These are phyloP conservation scores for Cinnamomum micranthum DNA, from an alignment of 164 flowering plant genomes.

Conservation along the genomic window DNA sequence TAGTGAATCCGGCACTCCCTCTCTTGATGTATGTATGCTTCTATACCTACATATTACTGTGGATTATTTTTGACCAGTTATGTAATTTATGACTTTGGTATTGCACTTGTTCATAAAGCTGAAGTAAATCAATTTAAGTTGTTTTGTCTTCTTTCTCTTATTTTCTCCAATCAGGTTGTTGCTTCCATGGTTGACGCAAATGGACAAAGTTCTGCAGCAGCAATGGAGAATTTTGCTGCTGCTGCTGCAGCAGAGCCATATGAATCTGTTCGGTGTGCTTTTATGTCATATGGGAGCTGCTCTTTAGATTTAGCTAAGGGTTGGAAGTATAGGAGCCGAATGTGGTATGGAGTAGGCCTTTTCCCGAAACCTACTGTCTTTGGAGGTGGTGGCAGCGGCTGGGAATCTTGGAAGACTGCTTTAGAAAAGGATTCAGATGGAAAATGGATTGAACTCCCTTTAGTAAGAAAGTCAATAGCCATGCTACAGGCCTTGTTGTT, in stretches of 20 bases:
- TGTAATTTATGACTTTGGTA: background rate
- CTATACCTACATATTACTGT: slow-evolving; percentile 2
- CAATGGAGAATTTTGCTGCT: slow-evolving; percentile 93
- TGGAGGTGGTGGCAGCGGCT: slow-evolving; percentile 98
- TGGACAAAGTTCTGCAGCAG: slow-evolving; percentile 83
- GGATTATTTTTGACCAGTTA: background rate
- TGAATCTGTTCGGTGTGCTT: slow-evolving; percentile 95
- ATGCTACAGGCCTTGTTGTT: slow-evolving; percentile 94
- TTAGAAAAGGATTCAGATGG: slow-evolving; percentile 85
- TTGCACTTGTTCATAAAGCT: background rate
- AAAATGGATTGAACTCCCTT: slow-evolving; percentile 91
- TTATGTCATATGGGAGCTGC: slow-evolving; percentile 96
- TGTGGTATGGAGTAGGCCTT: slow-evolving; percentile 94
- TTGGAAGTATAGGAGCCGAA: slow-evolving; percentile 91
- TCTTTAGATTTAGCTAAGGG: slow-evolving; percentile 77
- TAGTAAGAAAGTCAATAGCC: slow-evolving; percentile 80
- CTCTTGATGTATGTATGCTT: slow-evolving; percentile 76
- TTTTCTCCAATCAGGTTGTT: slow-evolving; percentile 53
- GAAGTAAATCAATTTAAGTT: background rate
- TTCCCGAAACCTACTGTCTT: slow-evolving; percentile 47
- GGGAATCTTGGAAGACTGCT: slow-evolving; percentile 81
- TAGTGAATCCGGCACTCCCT: slow-evolving; percentile 57
- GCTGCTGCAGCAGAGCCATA: slow-evolving; percentile 99
- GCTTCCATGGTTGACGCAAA: slow-evolving; percentile 95
- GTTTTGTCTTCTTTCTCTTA: background rate